Evolutionary conservation across 2,329 filamentous ascomycete species (phyloP).

Genomic region (Microsporum audouinii): DNA sequence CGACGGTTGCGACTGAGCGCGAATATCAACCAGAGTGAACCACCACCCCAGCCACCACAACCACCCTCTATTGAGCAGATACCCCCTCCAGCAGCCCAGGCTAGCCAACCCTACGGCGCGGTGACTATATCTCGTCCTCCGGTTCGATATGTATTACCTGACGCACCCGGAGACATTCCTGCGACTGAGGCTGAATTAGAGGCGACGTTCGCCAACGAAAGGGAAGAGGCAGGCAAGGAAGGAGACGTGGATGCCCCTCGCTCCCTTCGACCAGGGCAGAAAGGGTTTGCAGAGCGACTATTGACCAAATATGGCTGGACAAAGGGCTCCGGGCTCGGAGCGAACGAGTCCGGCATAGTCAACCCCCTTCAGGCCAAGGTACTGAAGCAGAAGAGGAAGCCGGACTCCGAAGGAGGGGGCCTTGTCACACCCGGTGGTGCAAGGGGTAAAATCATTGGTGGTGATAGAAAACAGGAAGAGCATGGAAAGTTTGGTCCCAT

Average conservation of each 20-base stretch:
- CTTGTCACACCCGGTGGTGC: slow-evolving; percentile 55
- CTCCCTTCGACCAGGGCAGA: slow-evolving; percentile 63
- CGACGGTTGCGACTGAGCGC: slow-evolving; percentile 50
- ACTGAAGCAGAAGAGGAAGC: slow-evolving; percentile 71
- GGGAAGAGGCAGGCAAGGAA: slow-evolving; percentile 24
- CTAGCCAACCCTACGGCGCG: slow-evolving; percentile 28
- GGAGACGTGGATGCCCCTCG: slow-evolving; percentile 35
- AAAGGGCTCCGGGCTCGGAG: slow-evolving; percentile 76
- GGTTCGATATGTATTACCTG: slow-evolving; percentile 55
- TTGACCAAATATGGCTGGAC: slow-evolving; percentile 93
- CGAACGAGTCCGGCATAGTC: slow-evolving; percentile 67
- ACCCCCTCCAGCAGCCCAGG: slow-evolving; percentile 19
- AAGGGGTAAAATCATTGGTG: slow-evolving; percentile 70
- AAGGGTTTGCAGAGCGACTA: slow-evolving; percentile 73
- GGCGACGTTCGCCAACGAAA: slow-evolving; percentile 32
- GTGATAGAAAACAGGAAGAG: slow-evolving; percentile 47
- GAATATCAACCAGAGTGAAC: slow-evolving; percentile 19
- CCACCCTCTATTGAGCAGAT: slow-evolving; percentile 12
- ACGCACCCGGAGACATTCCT: slow-evolving; percentile 42
- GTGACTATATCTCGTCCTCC: slow-evolving; percentile 65
- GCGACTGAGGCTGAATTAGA: slow-evolving; percentile 44
- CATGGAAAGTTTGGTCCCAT: slow-evolving; percentile 56
- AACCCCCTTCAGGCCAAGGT: slow-evolving; percentile 72
- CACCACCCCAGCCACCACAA: slow-evolving; percentile 5
- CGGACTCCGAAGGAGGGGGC: slow-evolving; percentile 67